These are phyloP conservation scores for Podaxis mareebaensis DNA, from an alignment of 768 basidiomycete genomes.

Conservation along the genomic window DNA sequence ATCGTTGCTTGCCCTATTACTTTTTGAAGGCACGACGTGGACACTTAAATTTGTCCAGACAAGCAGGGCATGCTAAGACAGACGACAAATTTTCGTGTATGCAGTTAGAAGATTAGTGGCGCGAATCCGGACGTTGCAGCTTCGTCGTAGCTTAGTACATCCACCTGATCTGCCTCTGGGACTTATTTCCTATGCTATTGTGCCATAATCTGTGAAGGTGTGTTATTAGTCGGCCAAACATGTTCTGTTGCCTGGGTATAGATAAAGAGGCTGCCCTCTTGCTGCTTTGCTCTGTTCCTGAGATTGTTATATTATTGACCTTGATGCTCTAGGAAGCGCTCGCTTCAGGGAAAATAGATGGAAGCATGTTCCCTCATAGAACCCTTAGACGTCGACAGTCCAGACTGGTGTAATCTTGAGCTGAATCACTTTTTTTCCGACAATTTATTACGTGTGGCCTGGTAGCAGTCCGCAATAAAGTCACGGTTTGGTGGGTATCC, in stretches of 20 bases:
- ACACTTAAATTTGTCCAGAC: background rate
- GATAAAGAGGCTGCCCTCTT: background rate
- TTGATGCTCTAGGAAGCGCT: background rate
- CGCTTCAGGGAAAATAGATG: background rate
- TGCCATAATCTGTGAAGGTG: background rate
- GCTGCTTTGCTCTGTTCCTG: background rate
- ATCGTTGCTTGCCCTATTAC: background rate
- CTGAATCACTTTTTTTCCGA: background rate
- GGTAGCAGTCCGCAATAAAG: too few species aligned
- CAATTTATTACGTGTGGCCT: background rate
- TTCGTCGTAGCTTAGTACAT: background rate
- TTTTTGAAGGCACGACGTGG: background rate
- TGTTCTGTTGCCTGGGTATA: background rate
- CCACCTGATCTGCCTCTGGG: background rate
- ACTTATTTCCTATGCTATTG: background rate
- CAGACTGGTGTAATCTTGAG: background rate
- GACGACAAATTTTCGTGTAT: background rate
- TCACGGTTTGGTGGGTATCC: too few species aligned
- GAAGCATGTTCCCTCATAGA: background rate
- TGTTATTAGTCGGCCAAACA: background rate
- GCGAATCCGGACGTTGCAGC: background rate
- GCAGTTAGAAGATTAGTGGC: background rate
- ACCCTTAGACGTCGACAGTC: background rate
- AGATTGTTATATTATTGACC: background rate
- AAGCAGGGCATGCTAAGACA: background rate